Base-by-base conservation (phyloP, 495 filamentous ascomycete genomes). In the Tetracladium setigerum region DNA sequence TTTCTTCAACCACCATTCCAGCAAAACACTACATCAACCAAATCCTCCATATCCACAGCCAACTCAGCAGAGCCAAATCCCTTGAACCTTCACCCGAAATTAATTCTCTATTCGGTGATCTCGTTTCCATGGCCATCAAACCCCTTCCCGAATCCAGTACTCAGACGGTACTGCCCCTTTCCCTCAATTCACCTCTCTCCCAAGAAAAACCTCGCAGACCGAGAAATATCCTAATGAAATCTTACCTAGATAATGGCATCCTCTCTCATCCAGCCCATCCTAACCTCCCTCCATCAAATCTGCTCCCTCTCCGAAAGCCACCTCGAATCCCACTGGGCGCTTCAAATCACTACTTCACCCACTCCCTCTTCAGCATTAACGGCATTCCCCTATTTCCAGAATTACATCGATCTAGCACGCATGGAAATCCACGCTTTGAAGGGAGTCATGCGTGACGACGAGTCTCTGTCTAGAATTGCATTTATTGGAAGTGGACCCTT, bases 401-500 rank as follows among this genome's bases (percentile, higher is more conserved):
- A 73, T 47, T 73, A 73, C 44, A 17, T 62, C 16, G 64, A 66
- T 30, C 62, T 73, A 36, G 54, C 64, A 11, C 58, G 56, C 15
- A 59, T 74, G 53, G 71, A 73, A 49, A 47, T 67, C 14, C 38
- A 51, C n/a, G 52, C 62, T 19, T 45, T 72, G 9, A 30, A 53
- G 19, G 58, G 60, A 14, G 52, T 65, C 27, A 27, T 27, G 22
- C 3, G 22, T 27, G 32, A 34, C 32, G 9, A n/a, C 8, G 37
- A 9, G 22, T 27, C 22, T 27, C 22, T 27, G 22, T 27, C 7
- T 27, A 27, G 22, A 27, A 55, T 64, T 12, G 63, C 59, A 14
- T 67, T 73, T 49, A 55, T 74, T 2, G 70, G 71, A 11, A 67
- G 62, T 12, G 70, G 71, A 6, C 69, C 69, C 0, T 43, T 75